These are phyloP conservation scores for Rhizophagus prolifer DNA, from an alignment of 192 early-diverging fungal genomes.

Conservation along the genomic window DNA sequence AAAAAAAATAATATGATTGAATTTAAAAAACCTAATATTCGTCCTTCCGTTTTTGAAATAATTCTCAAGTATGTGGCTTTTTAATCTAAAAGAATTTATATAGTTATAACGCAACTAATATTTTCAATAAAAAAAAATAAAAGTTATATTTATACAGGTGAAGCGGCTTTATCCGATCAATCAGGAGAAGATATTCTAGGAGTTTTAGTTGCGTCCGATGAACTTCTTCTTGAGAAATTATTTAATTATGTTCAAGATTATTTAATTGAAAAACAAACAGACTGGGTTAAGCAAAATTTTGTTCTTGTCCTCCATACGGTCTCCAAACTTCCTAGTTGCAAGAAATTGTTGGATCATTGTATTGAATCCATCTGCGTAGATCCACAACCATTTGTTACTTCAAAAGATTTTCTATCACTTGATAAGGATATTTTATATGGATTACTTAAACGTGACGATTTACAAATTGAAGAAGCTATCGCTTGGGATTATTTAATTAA, in stretches of 20 bases:
- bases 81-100: too few relatives aligned
- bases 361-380: constrained; percentile 10
- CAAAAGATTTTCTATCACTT: neutral
- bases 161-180: constrained; percentile 3
- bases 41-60: too few relatives aligned
- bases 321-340: neutral
- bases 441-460: too few relatives aligned
- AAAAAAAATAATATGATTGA: too few relatives aligned
- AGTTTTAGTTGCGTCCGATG: constrained; percentile 14
- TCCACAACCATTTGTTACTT: constrained; percentile 2
- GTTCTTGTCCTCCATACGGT: constrained; percentile 10
- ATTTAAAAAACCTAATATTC: too few relatives aligned
- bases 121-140: too few relatives aligned
- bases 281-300: constrained; percentile 1
- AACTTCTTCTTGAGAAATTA: constrained; percentile 2
- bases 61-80: too few relatives aligned
- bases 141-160: constrained; percentile 20
- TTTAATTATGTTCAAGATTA: constrained; percentile 14
- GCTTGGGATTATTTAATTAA: constrained; percentile 18
- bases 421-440: too few relatives aligned
- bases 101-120: too few relatives aligned
- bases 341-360: neutral
- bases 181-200: constrained; percentile 3
- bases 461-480: constrained; percentile 5
- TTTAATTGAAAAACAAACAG: constrained; percentile 10